Evolutionary conservation across 306 rosid genomes (phyloP), one percentile per base, ranked within the genome.

Genomic region (Malus domestica): DNA sequence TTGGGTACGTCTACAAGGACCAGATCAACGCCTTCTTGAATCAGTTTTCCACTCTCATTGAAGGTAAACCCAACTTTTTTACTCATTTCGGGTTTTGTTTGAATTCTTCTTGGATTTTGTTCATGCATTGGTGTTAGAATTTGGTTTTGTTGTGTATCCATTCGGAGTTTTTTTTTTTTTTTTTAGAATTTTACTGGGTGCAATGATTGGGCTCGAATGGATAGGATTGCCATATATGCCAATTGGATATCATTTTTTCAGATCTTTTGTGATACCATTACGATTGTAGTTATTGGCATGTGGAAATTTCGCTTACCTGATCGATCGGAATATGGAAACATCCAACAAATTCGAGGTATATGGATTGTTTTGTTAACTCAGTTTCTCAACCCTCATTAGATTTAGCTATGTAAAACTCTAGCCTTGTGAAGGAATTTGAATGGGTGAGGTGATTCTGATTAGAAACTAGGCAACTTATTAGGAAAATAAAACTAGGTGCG

Each of bases 1-100:
- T 87, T 79, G 97, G 99, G 1, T 92, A 88, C 76, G 35, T 96
- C 45, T 96, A 90, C 72, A 88, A 62, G 88, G 98, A 96, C 4
- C 93, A 86, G 52, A 84, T 96, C 66, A 96, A 88, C 58, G 75
- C 89, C 29, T 92, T 88, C 81, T 82, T 96, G 85, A 90, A 49
- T 77, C 86, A 90, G 29, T 77, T 96, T 44, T 87, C 99, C 5
- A 81, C 88, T 30, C 81, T 92, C 73, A 92, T 96, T 8, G 96
- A 95, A 70, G 98, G 97, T 87, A 79, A 82, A 52, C 52, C 11
- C 1, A 19, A 5, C 45, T 25, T 55, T 74, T 13, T 38, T 59
- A 57, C 65, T 42, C 76, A 35, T 33, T 19, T 40, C 38, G n/a
- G 44, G 54, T 57, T 73, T 73, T 55, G 18, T 33, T 8, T 38